Base-by-base conservation (phyloP, 257 asterid genomes). In the Mentha longifolia region DNA sequence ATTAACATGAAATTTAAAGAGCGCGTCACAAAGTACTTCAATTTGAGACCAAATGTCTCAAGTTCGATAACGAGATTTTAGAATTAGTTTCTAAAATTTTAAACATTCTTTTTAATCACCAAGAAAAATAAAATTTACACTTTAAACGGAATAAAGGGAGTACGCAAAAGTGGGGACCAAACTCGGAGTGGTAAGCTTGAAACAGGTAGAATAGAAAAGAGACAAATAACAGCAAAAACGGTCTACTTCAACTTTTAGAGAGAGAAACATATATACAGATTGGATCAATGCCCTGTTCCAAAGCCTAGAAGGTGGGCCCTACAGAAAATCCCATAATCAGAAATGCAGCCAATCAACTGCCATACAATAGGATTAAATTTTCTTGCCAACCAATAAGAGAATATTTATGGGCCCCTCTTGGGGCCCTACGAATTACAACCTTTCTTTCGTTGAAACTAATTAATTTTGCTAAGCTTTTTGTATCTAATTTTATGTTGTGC, bases 281-380 rank as follows among this genome's bases (percentile, higher is more conserved):
- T 52, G 54, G 81, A 82, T 75, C 75, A 71, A 57, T 3, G 50
- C 8, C 70, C 6, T 71, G 52, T 67, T 68, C 77, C 60, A 67
- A 68, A 57, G 39, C 80, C 74, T 10, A 62, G 9, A 31, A 39
- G 68, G 15, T 11, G 17, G 78, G 85, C 37, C 88, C 88, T 79
- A 63, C 79, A 5, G 64, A 77, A 81, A 87, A 81, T 81, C 87
- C 78, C 74, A 33, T 30, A 81, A 78, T 73, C 46, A 64, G 71
- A 73, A 74, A 45, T 28, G 51, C 69, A 78, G 59, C 98, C 97
- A 92, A 90, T 92, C 61, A 84, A 6, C 35, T 66, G 10, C n/a
- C 59, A n/a, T 49, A 10, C 2, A 59, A 20, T 58, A 17, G 81
- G 95, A 89, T 85, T 65, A 78, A 52, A 54, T 79, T 79, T 74